Evolutionary conservation across 805 yeast genomes (phyloP).

Genomic region (Millerozyma acaciae): DNA sequence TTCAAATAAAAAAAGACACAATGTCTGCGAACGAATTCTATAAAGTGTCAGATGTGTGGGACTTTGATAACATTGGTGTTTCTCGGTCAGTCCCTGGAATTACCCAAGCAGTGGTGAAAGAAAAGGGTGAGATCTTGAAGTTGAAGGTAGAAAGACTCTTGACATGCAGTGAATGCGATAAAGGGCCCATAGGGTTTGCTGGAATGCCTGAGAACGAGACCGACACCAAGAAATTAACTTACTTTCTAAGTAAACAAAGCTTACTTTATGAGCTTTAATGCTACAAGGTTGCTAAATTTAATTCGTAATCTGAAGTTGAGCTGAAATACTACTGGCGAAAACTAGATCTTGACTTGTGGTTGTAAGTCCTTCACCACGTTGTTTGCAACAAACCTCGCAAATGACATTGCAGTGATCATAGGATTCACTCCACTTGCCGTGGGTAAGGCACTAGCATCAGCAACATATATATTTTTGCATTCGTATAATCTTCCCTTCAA

Average conservation of each 20-base stretch:
- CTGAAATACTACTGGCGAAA: background rate
- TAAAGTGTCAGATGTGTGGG: slow-evolving; percentile 62
- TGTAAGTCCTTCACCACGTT: slow-evolving; percentile 33
- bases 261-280: slow-evolving; percentile 32
- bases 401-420: slow-evolving; percentile 47
- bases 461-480: slow-evolving; percentile 44
- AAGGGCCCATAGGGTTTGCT: slow-evolving; percentile 74
- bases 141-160: slow-evolving; percentile 49
- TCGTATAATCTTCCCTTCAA: slow-evolving; percentile 44
- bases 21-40: slow-evolving; percentile 29
- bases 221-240: slow-evolving; percentile 37
- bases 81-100: slow-evolving; percentile 41
- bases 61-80: slow-evolving; percentile 75
- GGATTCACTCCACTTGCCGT: slow-evolving; percentile 54
- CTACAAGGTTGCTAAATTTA: background rate
- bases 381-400: slow-evolving; percentile 41
- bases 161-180: slow-evolving; percentile 73
- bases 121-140: slow-evolving; percentile 12
- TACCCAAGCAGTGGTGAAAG: slow-evolving; percentile 18
- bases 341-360: slow-evolving; percentile 22
- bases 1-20: slow-evolving; percentile 9
- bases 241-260: slow-evolving; percentile 46
- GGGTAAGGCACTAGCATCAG: slow-evolving; percentile 50
- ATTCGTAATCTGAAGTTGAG: background rate
- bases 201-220: slow-evolving; percentile 31